These are phyloP conservation scores for Casuarina equisetifolia DNA, from an alignment of 306 rosid species.

Conservation along the genomic window DNA sequence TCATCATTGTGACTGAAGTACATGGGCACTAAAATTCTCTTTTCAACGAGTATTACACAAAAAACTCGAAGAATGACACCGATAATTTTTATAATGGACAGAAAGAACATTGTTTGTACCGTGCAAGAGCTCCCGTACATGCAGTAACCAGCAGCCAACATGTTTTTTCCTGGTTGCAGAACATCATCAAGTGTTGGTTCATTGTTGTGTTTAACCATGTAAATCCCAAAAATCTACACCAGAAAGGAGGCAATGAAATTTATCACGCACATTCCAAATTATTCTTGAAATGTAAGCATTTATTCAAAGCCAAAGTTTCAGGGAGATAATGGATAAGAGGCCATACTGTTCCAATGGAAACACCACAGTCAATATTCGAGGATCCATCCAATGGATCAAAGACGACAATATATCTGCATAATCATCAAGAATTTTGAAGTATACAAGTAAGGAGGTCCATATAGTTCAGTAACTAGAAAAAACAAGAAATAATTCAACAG, in stretches of 20 bases:
- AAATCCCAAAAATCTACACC: slow-evolving; percentile 84
- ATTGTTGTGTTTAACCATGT: slow-evolving; percentile 47
- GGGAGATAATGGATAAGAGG: slow-evolving; percentile 3
- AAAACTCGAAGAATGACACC: too few species aligned
- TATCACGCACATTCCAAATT: neutral
- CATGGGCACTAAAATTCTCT: too few species aligned
- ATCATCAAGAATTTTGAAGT: slow-evolving; percentile 6
- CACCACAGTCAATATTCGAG: slow-evolving; percentile 88
- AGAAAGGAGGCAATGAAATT: slow-evolving; percentile 31
- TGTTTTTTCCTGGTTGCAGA: slow-evolving; percentile 80
- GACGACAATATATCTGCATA: slow-evolving; percentile 76
- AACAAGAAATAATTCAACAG: neutral
- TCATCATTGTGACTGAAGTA: neutral
- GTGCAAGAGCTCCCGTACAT: slow-evolving; percentile 99
- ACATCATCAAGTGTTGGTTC: slow-evolving; percentile 72
- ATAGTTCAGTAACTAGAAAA: neutral
- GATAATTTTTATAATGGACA: too few species aligned
- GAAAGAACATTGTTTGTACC: slow-evolving; percentile 35
- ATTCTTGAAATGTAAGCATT: neutral
- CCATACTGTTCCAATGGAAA: slow-evolving; percentile 91
- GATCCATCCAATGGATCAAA: slow-evolving; percentile 82
- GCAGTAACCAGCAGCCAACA: slow-evolving; percentile 99
- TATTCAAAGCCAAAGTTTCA: neutral
- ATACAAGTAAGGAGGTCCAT: neutral
- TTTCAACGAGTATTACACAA: too few species aligned